Base-by-base conservation (phyloP, 2,329 filamentous ascomycete species). In the Hymenoscyphus infarciens region DNA sequence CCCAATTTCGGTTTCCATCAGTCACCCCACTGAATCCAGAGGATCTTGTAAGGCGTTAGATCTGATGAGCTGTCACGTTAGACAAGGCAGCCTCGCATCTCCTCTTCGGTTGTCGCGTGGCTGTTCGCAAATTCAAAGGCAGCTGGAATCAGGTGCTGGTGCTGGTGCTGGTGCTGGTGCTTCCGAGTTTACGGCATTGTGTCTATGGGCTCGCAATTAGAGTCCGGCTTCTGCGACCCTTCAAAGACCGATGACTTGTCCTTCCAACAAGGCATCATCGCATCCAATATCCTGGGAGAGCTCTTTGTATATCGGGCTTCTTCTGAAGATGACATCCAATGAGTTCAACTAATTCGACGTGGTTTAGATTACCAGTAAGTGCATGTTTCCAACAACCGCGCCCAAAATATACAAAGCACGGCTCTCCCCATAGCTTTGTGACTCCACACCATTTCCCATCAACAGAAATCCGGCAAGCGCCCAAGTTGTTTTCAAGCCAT, bases 11-110 rank as follows among this genome's bases (percentile, higher is more conserved):
- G 11, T 55, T 55, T 15, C 29, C 13, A 7, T 27, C 25, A 55
- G 13, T 55, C 25, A 33, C 22, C 39, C 55, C 55, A 57, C 29
- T 39, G 8, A 22, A 57, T 39, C 13, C 33, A 16, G 7, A 57
- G 19, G 15, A 33, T 57, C 55, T 57, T 57, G 31, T 57, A 39
- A 39, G 33, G 31, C 31, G 33, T 22, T n/a, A 57, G 55, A 57
- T 35, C 52, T 45, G 56, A 58, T 58, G 56, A 58, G 11, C 22
- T 58, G 56, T 58, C 56, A 31, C 22, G 56, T 29, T 15, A 15
- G 11, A 38, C 56, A 58, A 58, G 56, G 35, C 56, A 58, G 56
- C 56, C 35, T 58, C 56, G 56, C 56, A 42, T 42, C 35, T 42
- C 22, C 2, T 38, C 16, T 45, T 42, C 31, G 33, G 11, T 42